Base-by-base conservation (phyloP, 2,329 filamentous ascomycete species). In the Neonectria magnoliae region DNA sequence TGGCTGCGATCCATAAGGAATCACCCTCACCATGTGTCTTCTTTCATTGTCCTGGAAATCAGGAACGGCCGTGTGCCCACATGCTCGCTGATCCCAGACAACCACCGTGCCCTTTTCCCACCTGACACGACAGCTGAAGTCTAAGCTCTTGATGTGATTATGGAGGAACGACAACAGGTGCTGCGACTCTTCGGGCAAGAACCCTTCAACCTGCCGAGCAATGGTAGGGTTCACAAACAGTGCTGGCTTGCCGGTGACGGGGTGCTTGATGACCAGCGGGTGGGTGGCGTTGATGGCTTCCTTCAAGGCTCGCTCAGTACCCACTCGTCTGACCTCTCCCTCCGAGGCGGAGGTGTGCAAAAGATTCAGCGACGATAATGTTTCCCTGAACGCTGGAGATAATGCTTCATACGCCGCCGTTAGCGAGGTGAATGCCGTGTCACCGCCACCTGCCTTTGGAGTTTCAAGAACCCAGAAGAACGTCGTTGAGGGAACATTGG, bases 381-480 rank as follows among this genome's bases (percentile, higher is more conserved):
- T 73, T 13, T 68, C 54, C 7, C 71, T 62, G 13, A 77, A 77
- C 0, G 74, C 64, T 0, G 74, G 74, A 0, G 76, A 77, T 8
- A 76, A 67, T 0, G 75, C 72, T 5, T 74, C 73, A 7, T 76
- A 77, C 0, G 74, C 76, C 13, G 73, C 70, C 0, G 71, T 76
- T 0, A 77, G 71, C 1, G 74, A 77, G 0, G 74, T 75, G 16
- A 77, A 77, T 1, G 73, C 73, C 0, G 76, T 77, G 36, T 77
- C 76, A 2, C 76, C 75, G 5, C 75, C 75, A 0, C 71, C 71
- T 0, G 71, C 70, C 7, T 64, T 61, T 0, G 76, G 76, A 0
- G 65, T 71, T 18, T 78, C 76, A 1, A 78, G 74, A 3, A 77
- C 73, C 73, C 76, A 77, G 65, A 78, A 77, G 62, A 78, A 77